A percentile compares a stretch with the other conserved stretches of the same genome.
phyloP scores from a whole-genome alignment of 148 eudicot genomes.

The Spergularia bocconei region DNA sequence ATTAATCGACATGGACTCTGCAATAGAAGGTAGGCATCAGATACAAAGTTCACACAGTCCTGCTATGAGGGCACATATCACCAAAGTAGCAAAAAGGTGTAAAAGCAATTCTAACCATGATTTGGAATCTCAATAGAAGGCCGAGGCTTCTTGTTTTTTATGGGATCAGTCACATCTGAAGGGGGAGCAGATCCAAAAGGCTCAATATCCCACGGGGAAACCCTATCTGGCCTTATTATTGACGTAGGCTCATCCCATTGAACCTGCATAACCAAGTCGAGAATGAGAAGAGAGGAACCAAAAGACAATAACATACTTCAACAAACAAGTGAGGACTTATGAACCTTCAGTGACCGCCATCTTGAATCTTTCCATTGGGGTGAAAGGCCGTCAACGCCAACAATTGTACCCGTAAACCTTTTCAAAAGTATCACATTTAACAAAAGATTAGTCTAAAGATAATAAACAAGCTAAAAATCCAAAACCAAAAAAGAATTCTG shows the following conservation, averaged over 20 bases:
- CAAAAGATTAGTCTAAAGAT: background rate
- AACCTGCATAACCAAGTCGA: slow-evolving; percentile 44
- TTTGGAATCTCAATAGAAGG: slow-evolving; percentile 51
- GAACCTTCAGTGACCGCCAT: slow-evolving; percentile 90
- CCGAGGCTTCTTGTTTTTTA: slow-evolving; percentile 68
- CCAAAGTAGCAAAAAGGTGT: background rate
- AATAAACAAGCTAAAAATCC: background rate
- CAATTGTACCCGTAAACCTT: slow-evolving; percentile 90
- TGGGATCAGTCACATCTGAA: slow-evolving; percentile 40
- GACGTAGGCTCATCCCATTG: slow-evolving; percentile 96
- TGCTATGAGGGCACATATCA: background rate
- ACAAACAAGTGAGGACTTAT: background rate
- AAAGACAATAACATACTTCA: background rate
- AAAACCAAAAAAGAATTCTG: background rate
- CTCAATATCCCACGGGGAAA: slow-evolving; percentile 97
- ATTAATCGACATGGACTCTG: slow-evolving; percentile 47
- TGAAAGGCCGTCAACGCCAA: slow-evolving; percentile 73
- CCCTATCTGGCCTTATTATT: slow-evolving; percentile 76
- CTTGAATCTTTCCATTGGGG: slow-evolving; percentile 74
- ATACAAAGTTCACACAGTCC: background rate
- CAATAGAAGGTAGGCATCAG: slow-evolving; percentile 4
- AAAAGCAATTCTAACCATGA: slow-evolving; percentile 45
- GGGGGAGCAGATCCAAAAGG: slow-evolving; percentile 62
- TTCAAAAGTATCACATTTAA: slow-evolving; percentile 11
- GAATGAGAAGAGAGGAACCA: slow-evolving; percentile 2